phyloP scores from a whole-genome alignment of 1,284 basidiomycete genomes.

The Paramarasmius palmivorus region DNA sequence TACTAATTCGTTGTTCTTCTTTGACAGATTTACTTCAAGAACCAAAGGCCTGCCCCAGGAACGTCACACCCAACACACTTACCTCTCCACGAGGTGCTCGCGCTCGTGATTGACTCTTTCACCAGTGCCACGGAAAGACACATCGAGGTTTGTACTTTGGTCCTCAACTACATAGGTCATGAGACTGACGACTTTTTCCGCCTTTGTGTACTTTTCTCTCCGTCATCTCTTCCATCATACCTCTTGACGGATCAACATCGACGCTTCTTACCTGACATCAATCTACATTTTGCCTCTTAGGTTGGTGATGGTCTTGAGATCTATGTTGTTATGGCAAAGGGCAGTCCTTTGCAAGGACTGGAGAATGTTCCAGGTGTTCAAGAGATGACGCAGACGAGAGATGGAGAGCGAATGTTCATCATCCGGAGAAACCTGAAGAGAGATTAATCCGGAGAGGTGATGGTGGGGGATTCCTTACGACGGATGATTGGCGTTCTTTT shows the following conservation, averaged over 20 bases:
- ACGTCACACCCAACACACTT: conserved; percentile 78
- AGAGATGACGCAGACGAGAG: conserved; percentile 57
- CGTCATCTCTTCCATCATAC: conserved; percentile 18
- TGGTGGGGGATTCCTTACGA: not conserved
- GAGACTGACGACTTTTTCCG: not conserved
- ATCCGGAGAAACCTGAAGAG: conserved; percentile 75
- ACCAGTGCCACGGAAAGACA: conserved; percentile 94
- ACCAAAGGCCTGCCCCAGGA: conserved; percentile 73
- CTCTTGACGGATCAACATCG: conserved; percentile 15
- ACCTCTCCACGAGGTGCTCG: conserved; percentile 77
- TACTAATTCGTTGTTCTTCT: not conserved
- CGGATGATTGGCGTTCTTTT: not conserved
- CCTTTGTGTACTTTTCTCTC: not conserved
- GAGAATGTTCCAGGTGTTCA: conserved; percentile 58
- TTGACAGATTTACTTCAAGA: conserved; percentile 92
- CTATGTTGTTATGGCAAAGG: conserved; percentile 79
- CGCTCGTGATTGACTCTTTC: conserved; percentile 90
- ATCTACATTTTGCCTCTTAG: conserved; percentile 36
- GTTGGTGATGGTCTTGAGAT: conserved; percentile 94
- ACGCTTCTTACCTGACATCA: conserved; percentile 5
- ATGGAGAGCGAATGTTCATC: conserved; percentile 74
- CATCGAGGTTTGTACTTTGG: conserved; percentile 70
- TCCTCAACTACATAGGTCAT: conserved; percentile 15
- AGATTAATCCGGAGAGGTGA: conserved; percentile 36
- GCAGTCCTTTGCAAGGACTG: conserved; percentile 62